phyloP scores from a whole-genome alignment of 106 monocot genomes.

The Acorus gramineus region DNA sequence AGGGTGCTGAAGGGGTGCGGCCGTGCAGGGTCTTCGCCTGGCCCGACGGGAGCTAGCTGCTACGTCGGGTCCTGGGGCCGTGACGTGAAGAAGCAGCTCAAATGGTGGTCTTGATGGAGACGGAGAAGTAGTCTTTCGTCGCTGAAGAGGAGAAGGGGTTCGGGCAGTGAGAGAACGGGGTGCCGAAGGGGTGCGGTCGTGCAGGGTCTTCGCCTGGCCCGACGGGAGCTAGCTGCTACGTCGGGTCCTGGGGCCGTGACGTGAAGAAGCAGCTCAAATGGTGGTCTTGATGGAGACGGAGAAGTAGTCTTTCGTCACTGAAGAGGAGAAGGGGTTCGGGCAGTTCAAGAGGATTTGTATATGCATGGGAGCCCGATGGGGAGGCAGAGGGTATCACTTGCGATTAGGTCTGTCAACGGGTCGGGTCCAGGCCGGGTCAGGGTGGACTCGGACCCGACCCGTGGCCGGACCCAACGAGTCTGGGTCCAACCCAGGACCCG shows the following conservation, averaged over 20 bases:
- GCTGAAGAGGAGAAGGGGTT: conserved; percentile 11
- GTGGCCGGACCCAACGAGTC: no score
- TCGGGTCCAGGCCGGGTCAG: no score
- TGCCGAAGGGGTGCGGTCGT: conserved; percentile 50
- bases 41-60: conserved; percentile 57
- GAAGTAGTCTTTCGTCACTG: conserved; percentile 22
- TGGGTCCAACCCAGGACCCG: no score
- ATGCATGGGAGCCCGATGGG: conserved; percentile 74
- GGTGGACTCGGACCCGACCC: no score
- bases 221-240: conserved; percentile 61
- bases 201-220: conserved; percentile 66
- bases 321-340: conserved; percentile 1
- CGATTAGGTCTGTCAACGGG: no score
- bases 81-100: conserved; percentile 5
- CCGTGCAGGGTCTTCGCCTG: conserved; percentile 68
- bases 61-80: conserved; percentile 46
- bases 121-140: conserved; percentile 19
- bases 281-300: conserved; percentile 12
- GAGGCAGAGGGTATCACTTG: conserved; percentile 79
- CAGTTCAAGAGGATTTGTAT: conserved; percentile 55
- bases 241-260: conserved; percentile 38
- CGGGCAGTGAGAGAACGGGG: conserved; percentile 57
- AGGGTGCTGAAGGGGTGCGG: conserved; percentile 53
- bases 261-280: conserved; percentile 1
- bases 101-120: conserved; percentile 11